A percentile compares a stretch with the other conserved stretches of the same genome.
Conservation (phyloP, 148 eudicot species). For the Rhododendron ferrugineum region DNA sequence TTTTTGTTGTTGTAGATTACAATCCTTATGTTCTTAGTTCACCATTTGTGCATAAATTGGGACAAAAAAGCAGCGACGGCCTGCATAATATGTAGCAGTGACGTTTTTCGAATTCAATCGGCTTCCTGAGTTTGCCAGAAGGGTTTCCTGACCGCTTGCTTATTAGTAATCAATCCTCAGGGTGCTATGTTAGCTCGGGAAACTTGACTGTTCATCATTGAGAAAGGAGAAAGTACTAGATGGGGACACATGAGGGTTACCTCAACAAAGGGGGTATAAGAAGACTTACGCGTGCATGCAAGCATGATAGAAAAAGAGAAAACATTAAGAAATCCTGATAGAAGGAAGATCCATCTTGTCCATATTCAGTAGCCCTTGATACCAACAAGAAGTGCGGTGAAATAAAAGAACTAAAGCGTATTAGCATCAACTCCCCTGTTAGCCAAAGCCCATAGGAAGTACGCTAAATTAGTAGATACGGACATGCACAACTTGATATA, state of each 20-base stretch:
- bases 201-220: neutral
- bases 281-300: neutral
- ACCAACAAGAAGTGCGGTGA: neutral
- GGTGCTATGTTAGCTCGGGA: neutral
- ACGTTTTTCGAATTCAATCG: neutral
- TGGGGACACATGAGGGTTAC: neutral
- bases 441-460: neutral
- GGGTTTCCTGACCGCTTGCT: neutral
- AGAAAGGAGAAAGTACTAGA: neutral
- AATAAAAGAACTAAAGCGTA: neutral
- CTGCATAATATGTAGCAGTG: neutral
- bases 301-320: neutral
- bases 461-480: neutral
- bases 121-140: neutral
- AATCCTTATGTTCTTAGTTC: neutral
- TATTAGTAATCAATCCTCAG: neutral
- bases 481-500: neutral
- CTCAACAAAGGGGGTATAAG: neutral
- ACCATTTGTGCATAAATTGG: neutral
- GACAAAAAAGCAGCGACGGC: neutral
- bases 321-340: neutral
- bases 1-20: neutral
- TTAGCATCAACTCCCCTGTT: neutral
- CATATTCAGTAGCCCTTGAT: neutral
- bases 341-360: neutral